These are phyloP conservation scores for Arachnopeziza araneosa DNA, from an alignment of 2,329 filamentous ascomycete genomes.

Conservation along the genomic window DNA sequence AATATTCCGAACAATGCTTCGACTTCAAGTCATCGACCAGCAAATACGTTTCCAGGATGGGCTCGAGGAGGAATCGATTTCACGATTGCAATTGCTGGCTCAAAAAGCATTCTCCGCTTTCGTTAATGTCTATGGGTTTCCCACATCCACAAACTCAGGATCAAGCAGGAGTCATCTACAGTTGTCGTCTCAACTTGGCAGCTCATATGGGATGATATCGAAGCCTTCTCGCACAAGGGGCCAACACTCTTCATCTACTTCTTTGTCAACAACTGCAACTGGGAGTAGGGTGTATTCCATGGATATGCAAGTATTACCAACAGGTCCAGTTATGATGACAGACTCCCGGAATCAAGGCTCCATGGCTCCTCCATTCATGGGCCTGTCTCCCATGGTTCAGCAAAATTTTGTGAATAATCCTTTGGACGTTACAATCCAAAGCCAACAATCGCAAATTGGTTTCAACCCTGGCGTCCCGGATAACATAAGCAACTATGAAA, in stretches of 20 bases:
- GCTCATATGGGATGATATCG: background rate
- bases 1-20: background rate
- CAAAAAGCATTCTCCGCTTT: background rate
- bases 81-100: background rate
- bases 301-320: background rate
- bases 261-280: background rate
- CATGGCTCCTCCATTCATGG: background rate
- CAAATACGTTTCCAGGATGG: slow-evolving; percentile 2
- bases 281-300: background rate
- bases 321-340: background rate
- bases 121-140: background rate
- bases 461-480: background rate
- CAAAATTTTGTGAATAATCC: background rate
- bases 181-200: background rate
- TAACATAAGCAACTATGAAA: background rate
- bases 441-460: background rate
- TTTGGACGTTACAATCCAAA: background rate
- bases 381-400: background rate
- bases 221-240: background rate
- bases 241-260: background rate
- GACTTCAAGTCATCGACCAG: background rate
- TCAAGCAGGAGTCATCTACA: slow-evolving; percentile 2
- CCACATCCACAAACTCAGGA: slow-evolving; percentile 9
- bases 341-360: background rate
- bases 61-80: background rate